Percentiles rank a stretch among this genome's conserved stretches.
These are phyloP conservation scores for Pezicula carpinea DNA, from an alignment of 2,329 filamentous ascomycete genomes.

Conservation along the genomic window DNA sequence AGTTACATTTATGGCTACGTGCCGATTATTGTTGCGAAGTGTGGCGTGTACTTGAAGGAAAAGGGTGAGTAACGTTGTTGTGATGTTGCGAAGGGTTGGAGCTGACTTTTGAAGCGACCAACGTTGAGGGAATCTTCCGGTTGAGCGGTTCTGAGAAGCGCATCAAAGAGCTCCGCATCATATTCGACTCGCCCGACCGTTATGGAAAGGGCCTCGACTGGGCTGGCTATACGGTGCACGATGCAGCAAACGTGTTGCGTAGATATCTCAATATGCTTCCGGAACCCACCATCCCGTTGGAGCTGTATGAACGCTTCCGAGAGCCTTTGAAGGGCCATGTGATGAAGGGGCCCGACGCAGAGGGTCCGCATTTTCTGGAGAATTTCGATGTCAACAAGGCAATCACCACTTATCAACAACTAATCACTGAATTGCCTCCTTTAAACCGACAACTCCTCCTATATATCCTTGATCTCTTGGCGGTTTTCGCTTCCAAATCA, in stretches of 20 bases:
- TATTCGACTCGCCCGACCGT: slow-evolving; percentile 90
- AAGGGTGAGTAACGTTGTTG: slow-evolving; percentile 63
- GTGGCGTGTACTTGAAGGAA: slow-evolving; percentile 94
- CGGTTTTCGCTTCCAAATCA: slow-evolving; percentile 94
- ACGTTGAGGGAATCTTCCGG: slow-evolving; percentile 94
- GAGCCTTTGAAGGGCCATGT: slow-evolving; percentile 65
- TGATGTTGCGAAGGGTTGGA: neutral
- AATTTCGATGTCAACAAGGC: slow-evolving; percentile 70
- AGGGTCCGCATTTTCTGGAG: slow-evolving; percentile 65
- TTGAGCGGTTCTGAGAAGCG: slow-evolving; percentile 94
- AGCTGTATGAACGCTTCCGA: slow-evolving; percentile 88
- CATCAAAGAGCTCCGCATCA: slow-evolving; percentile 89
- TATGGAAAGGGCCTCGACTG: slow-evolving; percentile 97
- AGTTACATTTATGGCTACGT: slow-evolving; percentile 99
- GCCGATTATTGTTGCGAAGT: slow-evolving; percentile 96
- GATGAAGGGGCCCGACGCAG: slow-evolving; percentile 66
- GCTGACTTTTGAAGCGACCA: slow-evolving; percentile 62
- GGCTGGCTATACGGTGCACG: slow-evolving; percentile 97
- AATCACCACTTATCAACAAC: slow-evolving; percentile 76
- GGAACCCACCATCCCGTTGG: slow-evolving; percentile 91
- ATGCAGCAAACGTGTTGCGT: slow-evolving; percentile 92
- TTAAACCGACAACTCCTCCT: slow-evolving; percentile 90
- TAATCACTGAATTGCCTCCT: slow-evolving; percentile 90
- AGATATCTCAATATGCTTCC: slow-evolving; percentile 95
- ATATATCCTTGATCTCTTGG: slow-evolving; percentile 92